These are phyloP conservation scores for Periconia sp. DNA, from an alignment of 2,329 filamentous ascomycete genomes.

Conservation along the genomic window DNA sequence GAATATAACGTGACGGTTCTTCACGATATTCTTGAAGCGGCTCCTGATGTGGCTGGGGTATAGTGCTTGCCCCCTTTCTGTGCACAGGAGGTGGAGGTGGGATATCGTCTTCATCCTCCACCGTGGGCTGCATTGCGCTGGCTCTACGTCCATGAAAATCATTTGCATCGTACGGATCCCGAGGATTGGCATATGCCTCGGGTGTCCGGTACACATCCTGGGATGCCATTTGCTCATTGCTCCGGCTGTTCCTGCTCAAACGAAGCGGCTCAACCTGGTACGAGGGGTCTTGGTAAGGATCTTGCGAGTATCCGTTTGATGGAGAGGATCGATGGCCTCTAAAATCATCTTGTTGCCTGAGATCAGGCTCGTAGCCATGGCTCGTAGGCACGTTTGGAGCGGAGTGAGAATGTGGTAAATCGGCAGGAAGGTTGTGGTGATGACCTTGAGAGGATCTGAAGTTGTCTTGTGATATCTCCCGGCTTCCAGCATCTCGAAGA, in stretches of 20 bases:
- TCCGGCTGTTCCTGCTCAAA: constrained; percentile 26
- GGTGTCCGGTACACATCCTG: constrained; percentile 36
- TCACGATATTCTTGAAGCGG: constrained; percentile 26
- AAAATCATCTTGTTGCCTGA: constrained; percentile 20
- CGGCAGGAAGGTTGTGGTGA: constrained; percentile 26
- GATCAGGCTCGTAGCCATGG: constrained; percentile 23
- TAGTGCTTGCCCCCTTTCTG: constrained; percentile 34
- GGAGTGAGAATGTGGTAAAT: constrained; percentile 49
- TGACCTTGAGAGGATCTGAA: constrained; percentile 20
- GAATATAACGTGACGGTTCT: constrained; percentile 21
- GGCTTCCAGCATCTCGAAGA: constrained; percentile 14
- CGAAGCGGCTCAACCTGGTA: constrained; percentile 39
- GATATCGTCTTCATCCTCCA: constrained; percentile 65
- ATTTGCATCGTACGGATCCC: constrained; percentile 44
- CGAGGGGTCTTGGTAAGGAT: constrained; percentile 30
- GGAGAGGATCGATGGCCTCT: constrained; percentile 14
- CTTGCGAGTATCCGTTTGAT: constrained; percentile 13
- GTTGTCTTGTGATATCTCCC: constrained; percentile 34
- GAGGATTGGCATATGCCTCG: constrained; percentile 31
- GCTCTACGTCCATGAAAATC: constrained; percentile 51
- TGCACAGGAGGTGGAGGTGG: constrained; percentile 44
- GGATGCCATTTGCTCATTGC: constrained; percentile 24
- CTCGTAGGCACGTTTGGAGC: constrained; percentile 45
- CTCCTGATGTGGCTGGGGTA: constrained; percentile 29
- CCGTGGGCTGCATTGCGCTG: constrained; percentile 61